phyloP scores from a whole-genome alignment of 2,329 filamentous ascomycete species.

The Sporothrix brasiliensis region DNA sequence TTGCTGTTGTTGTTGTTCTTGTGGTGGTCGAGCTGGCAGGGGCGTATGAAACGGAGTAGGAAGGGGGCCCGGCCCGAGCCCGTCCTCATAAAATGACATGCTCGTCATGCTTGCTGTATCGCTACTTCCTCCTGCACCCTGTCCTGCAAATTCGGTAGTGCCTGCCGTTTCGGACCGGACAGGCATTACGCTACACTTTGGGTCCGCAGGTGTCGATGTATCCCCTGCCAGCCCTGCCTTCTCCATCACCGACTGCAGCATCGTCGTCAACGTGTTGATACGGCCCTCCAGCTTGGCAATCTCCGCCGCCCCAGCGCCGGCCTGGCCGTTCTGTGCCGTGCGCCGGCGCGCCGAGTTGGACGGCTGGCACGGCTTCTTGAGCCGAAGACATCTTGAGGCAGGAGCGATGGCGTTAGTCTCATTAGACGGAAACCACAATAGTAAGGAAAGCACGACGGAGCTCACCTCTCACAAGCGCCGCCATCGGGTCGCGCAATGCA shows the following conservation, averaged over 20 bases:
- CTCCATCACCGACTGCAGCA: conserved; percentile 40
- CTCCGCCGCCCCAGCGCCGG: conserved; percentile 37
- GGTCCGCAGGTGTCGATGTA: background rate
- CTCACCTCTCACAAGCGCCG: conserved; percentile 31
- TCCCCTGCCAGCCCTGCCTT: conserved; percentile 28
- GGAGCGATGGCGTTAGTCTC: background rate
- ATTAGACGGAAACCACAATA: background rate
- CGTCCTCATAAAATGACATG: background rate
- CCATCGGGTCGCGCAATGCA: conserved; percentile 29
- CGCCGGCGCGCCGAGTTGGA: conserved; percentile 44
- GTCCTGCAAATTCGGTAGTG: background rate
- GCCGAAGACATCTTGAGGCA: conserved; percentile 42
- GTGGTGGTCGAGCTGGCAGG: background rate
- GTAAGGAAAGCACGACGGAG: background rate
- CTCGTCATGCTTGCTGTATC: conserved; percentile 12
- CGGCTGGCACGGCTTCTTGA: conserved; percentile 43
- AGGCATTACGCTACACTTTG: background rate
- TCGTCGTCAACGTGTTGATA: conserved; percentile 42
- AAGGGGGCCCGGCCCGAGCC: background rate
- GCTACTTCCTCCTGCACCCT: background rate
- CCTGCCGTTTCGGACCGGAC: background rate
- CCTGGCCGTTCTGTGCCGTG: conserved; percentile 38
- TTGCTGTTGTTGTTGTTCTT: too few species aligned
- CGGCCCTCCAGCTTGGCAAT: conserved; percentile 45
- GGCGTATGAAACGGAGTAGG: conserved; percentile 13